A percentile compares a stretch with the other conserved stretches of the same genome.
Conservation (phyloP, 768 basidiomycete genomes). For the Macrolepiota dolichaula region DNA sequence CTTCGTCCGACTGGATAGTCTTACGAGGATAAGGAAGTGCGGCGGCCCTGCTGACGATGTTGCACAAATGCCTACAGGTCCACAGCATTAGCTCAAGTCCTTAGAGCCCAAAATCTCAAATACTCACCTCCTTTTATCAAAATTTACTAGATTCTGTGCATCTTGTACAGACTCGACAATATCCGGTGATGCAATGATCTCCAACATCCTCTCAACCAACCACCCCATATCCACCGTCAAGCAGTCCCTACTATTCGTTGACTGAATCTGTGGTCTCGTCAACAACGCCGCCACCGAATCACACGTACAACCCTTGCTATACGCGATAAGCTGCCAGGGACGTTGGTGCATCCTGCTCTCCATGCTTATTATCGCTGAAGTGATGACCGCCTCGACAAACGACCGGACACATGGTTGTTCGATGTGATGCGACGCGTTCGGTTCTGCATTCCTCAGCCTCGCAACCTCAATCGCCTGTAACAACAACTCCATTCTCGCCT, state of each 20-base stretch:
- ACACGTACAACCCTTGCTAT: constrained; percentile 53
- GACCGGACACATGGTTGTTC: constrained; percentile 70
- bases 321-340: constrained; percentile 76
- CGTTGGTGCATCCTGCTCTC: constrained; percentile 77
- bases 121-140: constrained; percentile 74
- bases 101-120: neutral
- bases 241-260: constrained; percentile 42
- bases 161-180: constrained; percentile 53
- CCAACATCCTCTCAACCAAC: constrained; percentile 78
- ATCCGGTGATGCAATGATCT: constrained; percentile 74
- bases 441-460: constrained; percentile 54
- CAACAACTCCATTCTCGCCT: constrained; percentile 69
- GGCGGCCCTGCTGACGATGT: constrained; percentile 55
- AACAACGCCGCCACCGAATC: constrained; percentile 62
- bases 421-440: constrained; percentile 28
- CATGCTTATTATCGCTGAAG: constrained; percentile 72
- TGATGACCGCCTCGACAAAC: constrained; percentile 75
- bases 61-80: constrained; percentile 56
- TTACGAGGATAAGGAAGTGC: constrained; percentile 40
- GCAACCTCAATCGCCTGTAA: constrained; percentile 74
- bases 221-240: constrained; percentile 78
- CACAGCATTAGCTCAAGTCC: constrained; percentile 8
- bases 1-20: constrained; percentile 48
- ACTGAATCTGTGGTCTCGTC: constrained; percentile 43
- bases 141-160: constrained; percentile 63